These are phyloP conservation scores for Populus davidiana DNA, from an alignment of 345 rosid species.

Conservation along the genomic window DNA sequence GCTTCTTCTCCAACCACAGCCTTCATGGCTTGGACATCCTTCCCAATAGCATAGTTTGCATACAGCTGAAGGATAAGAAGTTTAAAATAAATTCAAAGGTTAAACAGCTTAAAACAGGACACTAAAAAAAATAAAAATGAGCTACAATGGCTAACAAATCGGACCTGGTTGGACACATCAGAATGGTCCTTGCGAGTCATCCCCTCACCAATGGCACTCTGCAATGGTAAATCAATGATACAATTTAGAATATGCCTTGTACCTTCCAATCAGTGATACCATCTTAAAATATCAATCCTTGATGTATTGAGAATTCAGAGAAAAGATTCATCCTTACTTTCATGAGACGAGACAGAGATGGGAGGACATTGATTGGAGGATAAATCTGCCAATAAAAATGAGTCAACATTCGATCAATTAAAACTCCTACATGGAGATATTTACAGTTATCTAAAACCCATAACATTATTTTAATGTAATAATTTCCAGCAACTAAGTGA, in stretches of 20 bases:
- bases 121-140: conserved; percentile 1
- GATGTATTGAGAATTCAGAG: conserved; percentile 1
- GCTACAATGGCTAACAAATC: conserved; percentile 5
- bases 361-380: conserved; percentile 98
- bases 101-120: background rate
- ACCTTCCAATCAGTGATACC: background rate
- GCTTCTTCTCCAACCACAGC: conserved; percentile 99
- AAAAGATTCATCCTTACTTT: conserved; percentile 48
- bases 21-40: conserved; percentile 98
- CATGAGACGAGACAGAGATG: conserved; percentile 95
- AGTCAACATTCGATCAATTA: background rate
- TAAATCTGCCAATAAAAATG: conserved; percentile 62
- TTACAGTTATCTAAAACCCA: background rate
- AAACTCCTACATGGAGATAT: background rate
- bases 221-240: conserved; percentile 6
- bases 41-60: conserved; percentile 95
- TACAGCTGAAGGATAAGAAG: conserved; percentile 51
- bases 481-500: background rate
- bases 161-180: conserved; percentile 92
- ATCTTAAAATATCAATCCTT: background rate
- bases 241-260: background rate
- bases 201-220: conserved; percentile 99
- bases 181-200: conserved; percentile 93
- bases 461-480: background rate
- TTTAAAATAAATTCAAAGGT: background rate